These are phyloP conservation scores for Arabidopsis suecica DNA, from an alignment of 345 rosid genomes.

Conservation along the genomic window DNA sequence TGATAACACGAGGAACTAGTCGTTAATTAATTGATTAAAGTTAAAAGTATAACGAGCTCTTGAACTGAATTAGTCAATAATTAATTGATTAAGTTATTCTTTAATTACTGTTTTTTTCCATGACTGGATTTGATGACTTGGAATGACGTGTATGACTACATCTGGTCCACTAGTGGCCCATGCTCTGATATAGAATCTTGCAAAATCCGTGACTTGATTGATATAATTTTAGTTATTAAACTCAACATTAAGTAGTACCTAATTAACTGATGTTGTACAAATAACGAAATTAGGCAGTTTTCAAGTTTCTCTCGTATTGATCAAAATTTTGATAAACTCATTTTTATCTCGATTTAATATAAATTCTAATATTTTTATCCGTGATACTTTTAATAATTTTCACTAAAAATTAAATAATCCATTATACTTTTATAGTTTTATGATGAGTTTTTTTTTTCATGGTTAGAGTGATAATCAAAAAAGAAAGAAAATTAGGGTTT, in stretches of 20 bases:
- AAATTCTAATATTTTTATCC: background rate
- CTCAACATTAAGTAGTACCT: background rate
- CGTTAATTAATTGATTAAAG: background rate
- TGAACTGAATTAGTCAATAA: background rate
- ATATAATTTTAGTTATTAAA: background rate
- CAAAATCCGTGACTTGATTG: slow-evolving; percentile 30
- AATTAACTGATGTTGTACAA: background rate
- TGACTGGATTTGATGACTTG: slow-evolving; percentile 26
- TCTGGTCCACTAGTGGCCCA: slow-evolving; percentile 36
- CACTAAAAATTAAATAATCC: background rate
- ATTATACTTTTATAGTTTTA: too few relatives aligned
- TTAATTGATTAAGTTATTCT: slow-evolving; percentile 7
- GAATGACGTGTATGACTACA: slow-evolving; percentile 15
- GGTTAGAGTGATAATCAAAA: too few relatives aligned
- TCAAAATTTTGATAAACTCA: background rate
- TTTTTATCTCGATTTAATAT: background rate
- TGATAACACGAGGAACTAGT: slow-evolving; percentile 23
- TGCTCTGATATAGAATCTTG: slow-evolving; percentile 30
- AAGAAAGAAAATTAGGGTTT: too few relatives aligned
- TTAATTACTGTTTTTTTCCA: background rate
- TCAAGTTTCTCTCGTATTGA: background rate
- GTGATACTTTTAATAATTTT: background rate
- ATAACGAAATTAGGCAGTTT: background rate
- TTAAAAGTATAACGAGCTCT: background rate
- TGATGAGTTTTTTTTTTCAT: too few relatives aligned